Base-by-base conservation (phyloP, 352 stramenopile species). In the Pythium brassicae region DNA sequence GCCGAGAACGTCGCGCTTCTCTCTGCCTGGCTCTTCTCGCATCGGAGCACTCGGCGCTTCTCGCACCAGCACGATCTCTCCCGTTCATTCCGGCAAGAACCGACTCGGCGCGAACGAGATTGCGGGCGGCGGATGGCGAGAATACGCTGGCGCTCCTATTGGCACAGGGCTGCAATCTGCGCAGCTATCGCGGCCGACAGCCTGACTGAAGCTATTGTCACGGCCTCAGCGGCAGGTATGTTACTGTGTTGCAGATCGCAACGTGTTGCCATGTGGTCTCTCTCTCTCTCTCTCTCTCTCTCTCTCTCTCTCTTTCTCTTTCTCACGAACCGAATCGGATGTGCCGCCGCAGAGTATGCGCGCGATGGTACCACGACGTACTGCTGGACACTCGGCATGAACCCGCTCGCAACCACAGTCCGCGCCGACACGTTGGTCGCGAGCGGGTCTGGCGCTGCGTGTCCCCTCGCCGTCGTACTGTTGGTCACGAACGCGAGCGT, bases 311-410 rank as follows among this genome's bases (percentile, higher is more conserved):
- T 37, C 1, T 37, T 37, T 8, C 32, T 12, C 1, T 11, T 4
- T 8, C 35, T 25, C 32, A 37, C 32, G 32, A 51, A n/a, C 9
- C 14, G 46, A 51, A n/a, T n/a, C 14, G 46, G 14, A n/a, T 53
- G 19, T 27, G 22, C 32, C 53, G 14, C 6, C 22, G 19, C 19
- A 55, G 48, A 19, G 9, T 50, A 52, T 19, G 27, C 29, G 9
- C 37, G 12, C 23, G 64, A 76, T 17, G 67, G 66, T 39, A 17
- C 47, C 25, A 74, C 70, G 32, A 79, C 71, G 10, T 76, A 72
- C 45, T 79, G 71, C 50, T 79, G 68, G 68, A 57, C 42, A 3
- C 53, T 75, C 14, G 32, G 52, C 43, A 63, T 54, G 7, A 57
- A 54, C 22, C 39, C 62, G 10, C 52, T 57, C 12, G 62, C 20